Evolutionary conservation across 306 rosid species (phyloP), one percentile per base, ranked within the genome.

Genomic region (Dalbergia cochinchinensis): DNA sequence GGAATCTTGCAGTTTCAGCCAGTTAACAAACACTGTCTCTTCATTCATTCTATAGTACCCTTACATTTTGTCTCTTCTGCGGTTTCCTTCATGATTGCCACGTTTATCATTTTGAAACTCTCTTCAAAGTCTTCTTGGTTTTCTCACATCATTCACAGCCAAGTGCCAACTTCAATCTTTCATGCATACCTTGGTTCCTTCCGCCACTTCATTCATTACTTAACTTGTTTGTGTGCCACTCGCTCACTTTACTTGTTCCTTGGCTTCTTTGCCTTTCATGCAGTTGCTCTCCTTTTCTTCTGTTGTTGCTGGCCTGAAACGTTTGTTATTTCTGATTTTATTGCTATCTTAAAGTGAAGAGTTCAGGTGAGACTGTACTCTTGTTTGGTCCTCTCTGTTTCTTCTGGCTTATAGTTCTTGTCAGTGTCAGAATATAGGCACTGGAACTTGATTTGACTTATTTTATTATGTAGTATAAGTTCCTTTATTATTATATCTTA

Each of bases 1-100:
- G 78, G 78, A 60, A 74, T 74, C 78, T 74, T 60, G 26, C 45
- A 60, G 69, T 73, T 73, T 7, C 22, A 57, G 18, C 8, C 15
- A 64, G 6, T 65, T 65, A 64, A 11, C 20, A 64, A 22, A 54
- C 68, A 44, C 11, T 3, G 45, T 45, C 45, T 74, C 34, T 13
- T 60, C 33, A 73, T 74, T 74, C 65, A 60, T 22, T 60, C 35
- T 11, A 60, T 60, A 22, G 33, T 57, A 7, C 34, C 51, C 34
- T 71, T 54, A 71, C 76, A 73, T 44, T 59, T 44, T 59, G 69
- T 74, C 68, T 44, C 47, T 26, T 74, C 78, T 74, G 78, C 65
- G 58, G 42, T 31, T 22, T 41, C 55, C 78, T 59, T 41, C 59
- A 73, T 73, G 14, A 22, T 20, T 58, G 69, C 78, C 31, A 60